A percentile compares a stretch with the other conserved stretches of the same genome.
phyloP scores from a whole-genome alignment of 148 eudicot genomes.

The Limonium bicolor region DNA sequence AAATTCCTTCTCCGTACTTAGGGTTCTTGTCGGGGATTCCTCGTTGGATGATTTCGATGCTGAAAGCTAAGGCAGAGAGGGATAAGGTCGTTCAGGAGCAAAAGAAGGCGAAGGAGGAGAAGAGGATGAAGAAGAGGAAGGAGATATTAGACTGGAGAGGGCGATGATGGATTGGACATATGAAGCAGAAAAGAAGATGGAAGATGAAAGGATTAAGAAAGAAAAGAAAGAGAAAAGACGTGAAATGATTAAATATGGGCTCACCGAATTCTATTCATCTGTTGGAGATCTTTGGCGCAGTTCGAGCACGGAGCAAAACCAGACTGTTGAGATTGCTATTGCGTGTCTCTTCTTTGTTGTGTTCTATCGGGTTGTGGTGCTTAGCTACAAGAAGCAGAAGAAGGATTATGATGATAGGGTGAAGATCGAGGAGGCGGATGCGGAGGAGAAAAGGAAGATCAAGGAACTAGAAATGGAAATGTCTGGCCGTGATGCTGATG shows the following conservation, averaged over 20 bases:
- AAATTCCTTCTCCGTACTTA: constrained; percentile 50
- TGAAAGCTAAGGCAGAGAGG: constrained; percentile 46
- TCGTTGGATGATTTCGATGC: constrained; percentile 17
- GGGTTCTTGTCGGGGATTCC: constrained; percentile 51
- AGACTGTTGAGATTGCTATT: constrained; percentile 39
- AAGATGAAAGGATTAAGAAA: constrained; percentile 34
- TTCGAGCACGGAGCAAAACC: constrained; percentile 37
- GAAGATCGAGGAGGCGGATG: constrained; percentile 87
- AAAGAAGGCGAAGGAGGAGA: constrained; percentile 60
- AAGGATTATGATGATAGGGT: constrained; percentile 91
- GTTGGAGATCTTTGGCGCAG: constrained; percentile 54
- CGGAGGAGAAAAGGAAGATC: constrained; percentile 82
- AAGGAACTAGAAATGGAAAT: constrained; percentile 59
- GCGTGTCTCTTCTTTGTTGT: constrained; percentile 60
- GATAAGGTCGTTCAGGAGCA: constrained; percentile 63
- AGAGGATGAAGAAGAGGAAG: constrained; percentile 33
- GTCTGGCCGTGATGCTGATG: constrained; percentile 44
- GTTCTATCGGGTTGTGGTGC: constrained; percentile 57
- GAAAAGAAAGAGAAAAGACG: constrained; percentile 26
- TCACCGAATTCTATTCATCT: constrained; percentile 7
- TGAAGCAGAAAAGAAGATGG: constrained; percentile 42
- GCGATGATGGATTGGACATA: constrained; percentile 49
- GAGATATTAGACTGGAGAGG: constrained; percentile 35
- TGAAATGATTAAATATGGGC: neutral
- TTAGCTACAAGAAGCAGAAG: constrained; percentile 56